phyloP scores from a whole-genome alignment of 257 asterid genomes.

The Solanum bukasovii region DNA sequence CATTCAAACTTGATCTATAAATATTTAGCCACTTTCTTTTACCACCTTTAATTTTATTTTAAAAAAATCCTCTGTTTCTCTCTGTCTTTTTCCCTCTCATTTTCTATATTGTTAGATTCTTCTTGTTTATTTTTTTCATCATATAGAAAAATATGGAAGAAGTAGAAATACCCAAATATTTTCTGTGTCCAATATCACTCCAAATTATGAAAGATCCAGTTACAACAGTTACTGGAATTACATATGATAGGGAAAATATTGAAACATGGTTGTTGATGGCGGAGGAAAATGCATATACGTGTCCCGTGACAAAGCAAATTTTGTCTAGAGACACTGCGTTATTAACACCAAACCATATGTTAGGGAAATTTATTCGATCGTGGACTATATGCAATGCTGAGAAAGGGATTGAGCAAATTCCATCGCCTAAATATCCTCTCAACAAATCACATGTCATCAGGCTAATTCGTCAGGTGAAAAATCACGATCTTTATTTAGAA shows the following conservation, averaged over 20 bases:
- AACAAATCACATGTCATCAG: slow-evolving; percentile 31
- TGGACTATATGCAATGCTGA: slow-evolving; percentile 66
- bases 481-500: neutral
- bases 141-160: slow-evolving; percentile 26
- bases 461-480: slow-evolving; percentile 37
- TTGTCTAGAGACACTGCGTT: slow-evolving; percentile 31
- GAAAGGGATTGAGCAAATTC: slow-evolving; percentile 62
- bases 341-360: slow-evolving; percentile 87
- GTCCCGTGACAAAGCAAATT: slow-evolving; percentile 73
- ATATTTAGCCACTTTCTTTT: slow-evolving; percentile 29
- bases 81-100: neutral
- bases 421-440: slow-evolving; percentile 56
- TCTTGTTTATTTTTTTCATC: neutral
- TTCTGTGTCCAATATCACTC: slow-evolving; percentile 27
- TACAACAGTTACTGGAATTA: slow-evolving; percentile 73
- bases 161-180: slow-evolving; percentile 68
- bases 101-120: neutral
- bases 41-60: slow-evolving; percentile 7
- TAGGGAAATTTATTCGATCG: slow-evolving; percentile 61
- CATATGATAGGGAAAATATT: slow-evolving; percentile 80
- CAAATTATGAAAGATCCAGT: slow-evolving; percentile 92
- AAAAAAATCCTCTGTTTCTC: neutral
- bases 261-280: slow-evolving; percentile 52
- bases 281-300: slow-evolving; percentile 10
- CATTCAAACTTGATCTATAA: slow-evolving; percentile 10